These are phyloP conservation scores for Durotheca rogersii DNA, from an alignment of 495 filamentous ascomycete species.

Conservation along the genomic window DNA sequence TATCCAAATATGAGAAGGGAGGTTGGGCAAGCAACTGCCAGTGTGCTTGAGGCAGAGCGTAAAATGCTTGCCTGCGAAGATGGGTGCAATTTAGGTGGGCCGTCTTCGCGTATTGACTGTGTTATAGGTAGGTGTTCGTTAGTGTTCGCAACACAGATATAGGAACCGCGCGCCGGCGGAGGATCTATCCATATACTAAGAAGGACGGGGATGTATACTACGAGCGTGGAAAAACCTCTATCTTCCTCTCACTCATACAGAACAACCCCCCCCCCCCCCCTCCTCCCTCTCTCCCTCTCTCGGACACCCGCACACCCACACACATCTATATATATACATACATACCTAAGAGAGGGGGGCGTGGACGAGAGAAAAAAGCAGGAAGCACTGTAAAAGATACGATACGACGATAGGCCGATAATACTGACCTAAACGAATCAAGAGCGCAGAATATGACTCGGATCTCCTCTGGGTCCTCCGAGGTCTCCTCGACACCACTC, in stretches of 20 bases:
- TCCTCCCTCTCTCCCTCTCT: conserved; percentile 3
- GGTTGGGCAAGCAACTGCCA: conserved; percentile 75
- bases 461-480: conserved; percentile 72
- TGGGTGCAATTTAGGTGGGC: conserved; percentile 89
- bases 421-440: conserved; percentile 81
- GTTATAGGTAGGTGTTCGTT: conserved; percentile 7
- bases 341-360: too few species aligned
- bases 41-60: conserved; percentile 78
- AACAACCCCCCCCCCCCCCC: neutral
- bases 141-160: conserved; percentile 9
- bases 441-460: conserved; percentile 72
- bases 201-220: too few species aligned
- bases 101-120: conserved; percentile 76
- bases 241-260: too few species aligned
- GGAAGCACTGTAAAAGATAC: conserved; percentile 18
- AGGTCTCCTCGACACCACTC: conserved; percentile 59
- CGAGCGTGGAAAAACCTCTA: too few species aligned
- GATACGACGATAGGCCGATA: conserved; percentile 9
- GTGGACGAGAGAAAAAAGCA: too few species aligned
- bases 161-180: conserved; percentile 5
- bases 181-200: too few species aligned
- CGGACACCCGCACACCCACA: too few species aligned
- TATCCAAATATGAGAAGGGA: conserved; percentile 79
- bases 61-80: conserved; percentile 84
- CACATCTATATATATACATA: too few species aligned